A percentile compares a stretch with the other conserved stretches of the same genome.
phyloP scores from a whole-genome alignment of 805 yeast genomes.

The Spathaspora girioi region DNA sequence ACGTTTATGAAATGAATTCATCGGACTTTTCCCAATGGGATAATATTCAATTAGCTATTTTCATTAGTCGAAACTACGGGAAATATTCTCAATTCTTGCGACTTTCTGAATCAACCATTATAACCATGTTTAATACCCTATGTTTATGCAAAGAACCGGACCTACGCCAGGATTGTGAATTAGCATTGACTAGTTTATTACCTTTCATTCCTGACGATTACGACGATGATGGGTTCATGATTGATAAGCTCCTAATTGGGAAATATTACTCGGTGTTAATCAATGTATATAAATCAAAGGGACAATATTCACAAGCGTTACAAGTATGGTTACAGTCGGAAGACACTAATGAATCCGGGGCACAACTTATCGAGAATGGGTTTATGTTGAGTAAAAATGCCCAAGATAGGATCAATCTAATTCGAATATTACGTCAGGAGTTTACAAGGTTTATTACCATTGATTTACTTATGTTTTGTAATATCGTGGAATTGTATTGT shows the following conservation, averaged over 20 bases:
- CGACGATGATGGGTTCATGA: constrained; percentile 34
- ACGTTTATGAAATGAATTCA: constrained; percentile 42
- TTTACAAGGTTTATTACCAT: constrained; percentile 19
- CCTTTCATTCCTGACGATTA: constrained; percentile 52
- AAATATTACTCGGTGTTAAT: constrained; percentile 58
- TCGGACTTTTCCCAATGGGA: constrained; percentile 18
- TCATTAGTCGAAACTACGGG: constrained; percentile 76
- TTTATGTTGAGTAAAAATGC: constrained; percentile 14
- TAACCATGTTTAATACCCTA: constrained; percentile 40
- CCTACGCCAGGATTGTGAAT: constrained; percentile 52
- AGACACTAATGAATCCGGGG: constrained; percentile 6
- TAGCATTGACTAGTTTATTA: constrained; percentile 70
- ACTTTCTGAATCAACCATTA: constrained; percentile 53
- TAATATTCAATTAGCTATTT: constrained; percentile 50
- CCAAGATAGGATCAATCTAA: constrained; percentile 20
- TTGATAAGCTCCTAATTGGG: constrained; percentile 50
- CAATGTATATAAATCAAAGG: constrained; percentile 51
- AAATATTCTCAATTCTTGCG: constrained; percentile 82
- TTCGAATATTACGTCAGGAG: constrained; percentile 19
- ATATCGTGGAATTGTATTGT: constrained; percentile 28
- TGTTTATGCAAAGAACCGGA: constrained; percentile 27
- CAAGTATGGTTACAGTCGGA: constrained; percentile 44
- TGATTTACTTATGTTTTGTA: constrained; percentile 34
- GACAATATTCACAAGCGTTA: constrained; percentile 49
- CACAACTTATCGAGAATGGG: constrained; percentile 22